A percentile compares a stretch with the other conserved stretches of the same genome.
These are phyloP conservation scores for Colletotrichum tropicicola DNA, from an alignment of 2,329 filamentous ascomycete species.

Conservation along the genomic window DNA sequence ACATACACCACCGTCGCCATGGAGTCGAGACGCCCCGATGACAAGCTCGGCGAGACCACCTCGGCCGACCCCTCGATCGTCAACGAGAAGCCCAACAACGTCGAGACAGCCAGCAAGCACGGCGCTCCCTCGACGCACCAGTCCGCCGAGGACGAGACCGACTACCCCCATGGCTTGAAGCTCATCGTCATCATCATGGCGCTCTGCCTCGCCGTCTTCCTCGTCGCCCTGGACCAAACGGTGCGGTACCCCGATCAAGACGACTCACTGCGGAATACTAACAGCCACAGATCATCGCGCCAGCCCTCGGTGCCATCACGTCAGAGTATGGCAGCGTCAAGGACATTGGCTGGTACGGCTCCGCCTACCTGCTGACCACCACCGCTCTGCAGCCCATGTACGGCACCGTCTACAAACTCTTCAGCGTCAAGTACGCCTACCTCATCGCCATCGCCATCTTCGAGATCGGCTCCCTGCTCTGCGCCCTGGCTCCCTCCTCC, in stretches of 20 bases:
- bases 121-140: background rate
- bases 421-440: conserved; percentile 57
- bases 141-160: conserved; percentile 29
- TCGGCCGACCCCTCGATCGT: conserved; percentile 15
- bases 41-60: conserved; percentile 1
- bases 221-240: conserved; percentile 61
- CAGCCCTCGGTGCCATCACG: conserved; percentile 62
- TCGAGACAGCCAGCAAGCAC: background rate
- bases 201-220: conserved; percentile 56
- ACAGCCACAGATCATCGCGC: conserved; percentile 48
- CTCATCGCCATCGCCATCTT: conserved; percentile 53
- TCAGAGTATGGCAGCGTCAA: conserved; percentile 51
- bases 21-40: conserved; percentile 2
- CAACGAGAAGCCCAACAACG: conserved; percentile 1
- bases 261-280: background rate
- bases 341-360: conserved; percentile 64
- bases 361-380: conserved; percentile 57
- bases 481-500: conserved; percentile 54
- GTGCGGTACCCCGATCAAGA: conserved; percentile 31
- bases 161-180: conserved; percentile 51
- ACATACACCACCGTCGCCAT: background rate
- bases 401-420: conserved; percentile 59
- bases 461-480: conserved; percentile 53
- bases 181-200: conserved; percentile 52
- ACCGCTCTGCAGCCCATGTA: conserved; percentile 60